Percentiles rank a stretch among this genome's conserved stretches.
Evolutionary conservation across 495 filamentous ascomycete genomes (phyloP).

Genomic region (Oidiodendron maius): DNA sequence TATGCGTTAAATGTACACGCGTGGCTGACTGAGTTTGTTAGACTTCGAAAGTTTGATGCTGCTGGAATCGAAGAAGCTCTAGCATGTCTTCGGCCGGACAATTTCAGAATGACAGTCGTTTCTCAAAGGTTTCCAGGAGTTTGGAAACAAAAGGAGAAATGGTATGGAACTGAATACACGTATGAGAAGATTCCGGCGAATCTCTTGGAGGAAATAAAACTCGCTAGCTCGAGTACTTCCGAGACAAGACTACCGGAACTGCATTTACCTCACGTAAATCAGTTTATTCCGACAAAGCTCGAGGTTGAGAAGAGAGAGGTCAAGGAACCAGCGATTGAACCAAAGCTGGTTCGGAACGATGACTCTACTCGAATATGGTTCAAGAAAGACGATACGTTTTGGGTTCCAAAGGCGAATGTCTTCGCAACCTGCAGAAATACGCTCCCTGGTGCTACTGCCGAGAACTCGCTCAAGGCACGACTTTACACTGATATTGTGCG

Average conservation of each 20-base stretch:
- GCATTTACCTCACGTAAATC: constrained; percentile 87
- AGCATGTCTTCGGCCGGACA: constrained; percentile 74
- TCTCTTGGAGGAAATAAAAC: constrained; percentile 61
- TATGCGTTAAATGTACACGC: neutral
- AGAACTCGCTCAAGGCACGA: constrained; percentile 67
- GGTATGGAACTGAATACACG: constrained; percentile 96
- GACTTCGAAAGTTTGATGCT: constrained; percentile 70
- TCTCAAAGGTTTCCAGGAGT: constrained; percentile 75
- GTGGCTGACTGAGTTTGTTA: neutral
- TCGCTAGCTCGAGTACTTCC: constrained; percentile 51
- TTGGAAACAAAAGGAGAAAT: constrained; percentile 88
- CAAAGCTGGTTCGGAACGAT: constrained; percentile 85
- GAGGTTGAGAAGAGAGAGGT: constrained; percentile 93
- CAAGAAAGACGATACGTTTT: constrained; percentile 98
- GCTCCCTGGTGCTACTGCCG: constrained; percentile 68
- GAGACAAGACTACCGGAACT: constrained; percentile 60
- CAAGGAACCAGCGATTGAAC: constrained; percentile 62
- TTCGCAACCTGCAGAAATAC: constrained; percentile 76
- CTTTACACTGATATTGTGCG: constrained; percentile 84
- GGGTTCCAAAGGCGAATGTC: constrained; percentile 92
- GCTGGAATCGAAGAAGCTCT: constrained; percentile 70
- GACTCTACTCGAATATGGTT: constrained; percentile 82
- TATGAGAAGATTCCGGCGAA: constrained; percentile 74
- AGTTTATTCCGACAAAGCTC: constrained; percentile 91
- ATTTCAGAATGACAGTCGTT: constrained; percentile 77